Evolutionary conservation across 2,329 filamentous ascomycete species (phyloP).

Genomic region (Colletotrichum eremochloae): DNA sequence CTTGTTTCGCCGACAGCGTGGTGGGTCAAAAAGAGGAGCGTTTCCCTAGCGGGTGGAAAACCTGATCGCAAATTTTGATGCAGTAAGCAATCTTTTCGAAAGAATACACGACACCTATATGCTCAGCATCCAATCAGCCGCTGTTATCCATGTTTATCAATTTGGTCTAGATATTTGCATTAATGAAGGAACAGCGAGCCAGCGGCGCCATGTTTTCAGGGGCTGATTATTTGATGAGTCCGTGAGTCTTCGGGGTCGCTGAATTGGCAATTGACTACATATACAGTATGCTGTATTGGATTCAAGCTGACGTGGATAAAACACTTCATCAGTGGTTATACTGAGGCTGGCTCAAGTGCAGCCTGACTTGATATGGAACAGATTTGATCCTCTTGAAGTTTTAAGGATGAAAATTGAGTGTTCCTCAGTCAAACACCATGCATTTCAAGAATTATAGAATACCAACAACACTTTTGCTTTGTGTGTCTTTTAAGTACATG

Average conservation of each 20-base stretch:
- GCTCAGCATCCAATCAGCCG: background rate
- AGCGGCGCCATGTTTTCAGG: background rate
- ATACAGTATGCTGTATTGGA: too few species aligned
- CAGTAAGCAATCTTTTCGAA: background rate
- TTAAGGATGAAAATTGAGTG: background rate
- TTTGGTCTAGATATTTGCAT: background rate
- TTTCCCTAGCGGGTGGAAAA: background rate
- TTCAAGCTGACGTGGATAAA: too few species aligned
- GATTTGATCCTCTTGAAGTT: background rate
- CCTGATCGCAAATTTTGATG: background rate
- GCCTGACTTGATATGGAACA: background rate
- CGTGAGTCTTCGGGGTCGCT: too few species aligned
- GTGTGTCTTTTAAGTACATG: background rate
- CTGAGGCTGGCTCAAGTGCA: too few species aligned
- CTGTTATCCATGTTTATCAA: background rate
- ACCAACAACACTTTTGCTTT: background rate
- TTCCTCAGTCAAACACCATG: too few species aligned
- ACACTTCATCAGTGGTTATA: too few species aligned
- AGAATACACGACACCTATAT: background rate
- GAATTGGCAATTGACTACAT: too few species aligned
- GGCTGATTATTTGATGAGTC: too few species aligned
- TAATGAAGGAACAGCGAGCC: background rate
- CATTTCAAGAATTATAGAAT: background rate
- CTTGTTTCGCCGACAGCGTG: background rate
- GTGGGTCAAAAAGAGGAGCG: background rate